Evolutionary conservation across 345 rosid species (phyloP).

Genomic region (Ceriops decandra): DNA sequence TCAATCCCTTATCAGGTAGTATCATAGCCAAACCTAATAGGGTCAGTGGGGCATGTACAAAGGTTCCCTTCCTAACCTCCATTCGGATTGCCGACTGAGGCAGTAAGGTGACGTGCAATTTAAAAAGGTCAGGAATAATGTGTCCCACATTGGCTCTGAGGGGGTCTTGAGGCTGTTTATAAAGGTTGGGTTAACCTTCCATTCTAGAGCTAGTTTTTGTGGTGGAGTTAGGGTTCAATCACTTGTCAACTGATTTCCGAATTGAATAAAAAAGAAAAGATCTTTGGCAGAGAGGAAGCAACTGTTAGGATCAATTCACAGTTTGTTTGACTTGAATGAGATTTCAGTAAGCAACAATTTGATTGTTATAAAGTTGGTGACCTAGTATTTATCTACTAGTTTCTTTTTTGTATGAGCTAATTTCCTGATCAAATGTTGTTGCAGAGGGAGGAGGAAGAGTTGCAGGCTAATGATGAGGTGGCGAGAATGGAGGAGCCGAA

Average conservation of each 20-base stretch:
- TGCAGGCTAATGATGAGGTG: conserved; percentile 33
- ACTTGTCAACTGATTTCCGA: conserved; percentile 14
- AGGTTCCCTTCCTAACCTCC: too few relatives aligned
- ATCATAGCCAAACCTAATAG: too few relatives aligned
- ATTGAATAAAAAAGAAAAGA: conserved; percentile 37
- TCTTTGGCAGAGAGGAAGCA: conserved; percentile 41
- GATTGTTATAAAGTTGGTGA: not conserved
- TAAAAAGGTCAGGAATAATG: too few relatives aligned
- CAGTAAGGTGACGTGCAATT: too few relatives aligned
- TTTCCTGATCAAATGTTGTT: conserved; percentile 1
- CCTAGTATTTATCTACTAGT: not conserved
- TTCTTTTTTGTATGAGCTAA: conserved; percentile 14
- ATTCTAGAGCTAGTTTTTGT: too few relatives aligned
- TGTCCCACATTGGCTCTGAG: too few relatives aligned
- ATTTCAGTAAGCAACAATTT: conserved; percentile 56
- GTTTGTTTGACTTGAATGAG: conserved; percentile 72
- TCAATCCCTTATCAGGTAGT: too few relatives aligned
- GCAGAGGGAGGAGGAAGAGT: conserved; percentile 81
- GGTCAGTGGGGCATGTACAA: too few relatives aligned
- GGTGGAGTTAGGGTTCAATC: too few relatives aligned
- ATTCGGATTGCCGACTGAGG: too few relatives aligned
- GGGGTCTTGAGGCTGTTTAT: too few relatives aligned
- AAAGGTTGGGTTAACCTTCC: too few relatives aligned
- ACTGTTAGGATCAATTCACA: conserved; percentile 29
- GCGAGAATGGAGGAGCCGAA: conserved; percentile 39